Base-by-base conservation (phyloP, 768 basidiomycete species). In the Pleurotus tuber-regium region DNA sequence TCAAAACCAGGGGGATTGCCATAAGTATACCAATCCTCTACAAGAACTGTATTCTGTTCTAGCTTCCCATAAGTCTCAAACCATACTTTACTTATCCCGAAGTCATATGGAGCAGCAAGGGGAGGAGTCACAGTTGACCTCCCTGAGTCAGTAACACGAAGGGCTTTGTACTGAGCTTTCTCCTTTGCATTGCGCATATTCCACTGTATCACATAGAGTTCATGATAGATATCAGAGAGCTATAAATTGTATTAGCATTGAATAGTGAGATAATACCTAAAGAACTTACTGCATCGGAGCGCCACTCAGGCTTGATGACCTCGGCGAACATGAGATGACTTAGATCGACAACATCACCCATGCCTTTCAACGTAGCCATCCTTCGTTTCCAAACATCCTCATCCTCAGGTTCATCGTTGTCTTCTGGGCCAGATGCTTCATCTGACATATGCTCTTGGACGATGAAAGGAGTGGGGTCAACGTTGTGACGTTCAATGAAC, bases 371-470 rank as follows among this genome's bases (percentile, higher is more conserved):
- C 6, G 26, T 19, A 40, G 46, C 52, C 55, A 57, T 57, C 21
- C 54, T 12, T 4, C 2, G 21, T 44, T 54, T 54, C 55, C 55
- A 57, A 11, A 23, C 14, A 19, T 42, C 31, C 4, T 40, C 7
- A 14, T 50, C 33, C 23, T 42, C 19, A 36, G 54, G 47, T 5
- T 28, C 46, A 3, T 19, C 26, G n/a, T 48, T 30, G 12, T 54
- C 52, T 26, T 57, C 53, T 18, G 55, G 53, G 11, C 48, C 55
- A 2, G 55, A 57, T 1, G 54, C 55, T 29, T 55, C 55, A 36
- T 57, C 55, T 12, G 55, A 57, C 55, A 54, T 56, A 21, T 54
- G 54, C 23, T 53, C 44, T 16, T 38, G 30, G 12, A 23, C 30
- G 14, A 54, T n/a, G n/a, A 54, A n/a, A 11, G 8, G 14, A 7